phyloP scores from a whole-genome alignment of 352 stramenopile species.

The Globisporangium paddicum region DNA sequence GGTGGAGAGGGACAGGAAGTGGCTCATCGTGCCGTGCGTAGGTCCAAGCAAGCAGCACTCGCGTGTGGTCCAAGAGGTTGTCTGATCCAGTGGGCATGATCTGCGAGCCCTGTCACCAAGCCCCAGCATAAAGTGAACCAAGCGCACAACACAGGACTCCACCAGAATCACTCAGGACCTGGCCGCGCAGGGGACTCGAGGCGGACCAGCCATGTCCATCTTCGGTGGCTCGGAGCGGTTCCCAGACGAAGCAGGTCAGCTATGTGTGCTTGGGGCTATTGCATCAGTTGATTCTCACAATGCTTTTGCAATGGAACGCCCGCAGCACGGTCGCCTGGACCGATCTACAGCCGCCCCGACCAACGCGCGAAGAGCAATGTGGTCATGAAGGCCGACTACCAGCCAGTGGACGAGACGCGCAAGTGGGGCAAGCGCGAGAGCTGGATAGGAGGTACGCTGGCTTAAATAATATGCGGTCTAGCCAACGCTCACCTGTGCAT shows the following conservation, averaged over 20 bases:
- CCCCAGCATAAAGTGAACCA: slow-evolving; percentile 1
- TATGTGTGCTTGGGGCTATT: too few relatives aligned
- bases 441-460: slow-evolving; percentile 62
- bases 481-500: not conserved
- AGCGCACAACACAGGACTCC: not conserved
- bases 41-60: too few relatives aligned
- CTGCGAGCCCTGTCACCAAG: not conserved
- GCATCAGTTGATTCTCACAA: not conserved
- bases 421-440: slow-evolving; percentile 78
- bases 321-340: slow-evolving; percentile 58
- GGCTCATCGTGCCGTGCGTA: too few relatives aligned
- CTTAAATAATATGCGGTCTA: not conserved
- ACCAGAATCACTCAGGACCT: too few relatives aligned
- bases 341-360: slow-evolving; percentile 65
- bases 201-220: slow-evolving; percentile 46
- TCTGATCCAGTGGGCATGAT: not conserved
- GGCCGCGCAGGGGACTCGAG: too few relatives aligned
- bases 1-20: not conserved
- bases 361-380: slow-evolving; percentile 51
- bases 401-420: slow-evolving; percentile 52
- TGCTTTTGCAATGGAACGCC: not conserved
- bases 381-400: slow-evolving; percentile 71
- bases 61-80: not conserved
- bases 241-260: slow-evolving; percentile 54
- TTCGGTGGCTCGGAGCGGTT: slow-evolving; percentile 79